Evolutionary conservation across 108 stramenopile species (phyloP).

Genomic region (Cylindrotheca closterium): DNA sequence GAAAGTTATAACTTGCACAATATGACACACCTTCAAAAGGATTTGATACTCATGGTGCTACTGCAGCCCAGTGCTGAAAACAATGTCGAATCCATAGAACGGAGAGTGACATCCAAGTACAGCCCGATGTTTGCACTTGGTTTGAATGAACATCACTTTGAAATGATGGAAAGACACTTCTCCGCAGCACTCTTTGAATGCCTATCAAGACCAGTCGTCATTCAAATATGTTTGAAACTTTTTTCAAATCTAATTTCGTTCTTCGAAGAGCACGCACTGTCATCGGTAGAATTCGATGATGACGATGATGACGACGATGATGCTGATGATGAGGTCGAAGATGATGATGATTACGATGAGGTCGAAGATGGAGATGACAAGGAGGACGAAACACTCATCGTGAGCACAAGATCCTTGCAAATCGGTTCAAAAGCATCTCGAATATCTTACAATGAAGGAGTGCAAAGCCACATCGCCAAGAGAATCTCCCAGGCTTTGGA

Average conservation of each 20-base stretch:
- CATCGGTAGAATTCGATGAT: too few species aligned
- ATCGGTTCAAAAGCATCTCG: too few species aligned
- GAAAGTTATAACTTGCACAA: not conserved
- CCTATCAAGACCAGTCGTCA: not conserved
- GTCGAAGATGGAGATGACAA: too few species aligned
- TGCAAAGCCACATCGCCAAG: too few species aligned
- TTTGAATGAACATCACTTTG: not conserved
- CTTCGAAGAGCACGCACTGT: not conserved
- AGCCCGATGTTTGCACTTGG: not conserved
- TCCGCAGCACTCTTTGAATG: not conserved
- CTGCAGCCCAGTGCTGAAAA: not conserved
- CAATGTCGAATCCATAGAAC: not conserved
- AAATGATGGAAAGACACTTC: not conserved
- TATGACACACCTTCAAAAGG: not conserved
- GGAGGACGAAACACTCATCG: too few species aligned
- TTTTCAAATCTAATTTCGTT: not conserved
- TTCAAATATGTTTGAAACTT: not conserved
- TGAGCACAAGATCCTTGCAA: too few species aligned
- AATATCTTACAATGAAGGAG: too few species aligned
- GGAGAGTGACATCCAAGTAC: not conserved
- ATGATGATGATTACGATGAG: too few species aligned
- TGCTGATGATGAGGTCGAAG: too few species aligned
- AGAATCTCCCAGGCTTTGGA: too few species aligned
- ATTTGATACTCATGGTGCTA: not conserved
- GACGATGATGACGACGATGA: too few species aligned